Base-by-base conservation (phyloP, 345 rosid genomes). In the Atalantia buxifolia region DNA sequence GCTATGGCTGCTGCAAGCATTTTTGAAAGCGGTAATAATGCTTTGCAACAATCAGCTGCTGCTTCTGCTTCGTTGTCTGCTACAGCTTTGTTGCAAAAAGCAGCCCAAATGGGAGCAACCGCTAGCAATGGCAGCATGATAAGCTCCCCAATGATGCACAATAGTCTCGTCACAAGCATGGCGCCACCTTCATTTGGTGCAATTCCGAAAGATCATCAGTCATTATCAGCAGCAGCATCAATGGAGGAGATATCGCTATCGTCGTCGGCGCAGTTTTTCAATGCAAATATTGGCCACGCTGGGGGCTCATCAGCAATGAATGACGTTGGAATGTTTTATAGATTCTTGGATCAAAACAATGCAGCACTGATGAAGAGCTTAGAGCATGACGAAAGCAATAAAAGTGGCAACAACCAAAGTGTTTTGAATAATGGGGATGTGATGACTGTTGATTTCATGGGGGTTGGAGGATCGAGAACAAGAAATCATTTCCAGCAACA, bases 391-490 rank as follows among this genome's bases (percentile, higher is more conserved):
- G 62, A 55, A 9, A 22, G 8, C 18, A 70, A 16, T n/a, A 69
- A 8, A 2, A 27, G 73, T 10, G 70, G 70, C 53, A 30, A 45
- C 53, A 62, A 72, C 19, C 40, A 10, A 2, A 83, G 22, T 25
- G 27, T 35, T 59, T 74, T 80, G 30, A 73, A 62, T n/a, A 77
- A 24, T 27, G 86, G 78, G 64, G 90, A 84, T 14, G 75, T 79
- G 67, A 83, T 78, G 85, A 89, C 93, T 1, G 88, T 90, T 66
- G 91, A 90, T 84, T 90, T 90, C 89, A 77, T 90, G 81, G 93
- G 93, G 55, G 62, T 90, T 42, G 89, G 92, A 55, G 86, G 85
- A 76, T 69, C 85, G 61, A 81, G 87, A 67, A 13, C 79, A 45
- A 79, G 86, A 36, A 56, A 76, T 2, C 79, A 40, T 75, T 73